phyloP scores from a whole-genome alignment of 768 basidiomycete genomes.

The Lactifluus piperatus region DNA sequence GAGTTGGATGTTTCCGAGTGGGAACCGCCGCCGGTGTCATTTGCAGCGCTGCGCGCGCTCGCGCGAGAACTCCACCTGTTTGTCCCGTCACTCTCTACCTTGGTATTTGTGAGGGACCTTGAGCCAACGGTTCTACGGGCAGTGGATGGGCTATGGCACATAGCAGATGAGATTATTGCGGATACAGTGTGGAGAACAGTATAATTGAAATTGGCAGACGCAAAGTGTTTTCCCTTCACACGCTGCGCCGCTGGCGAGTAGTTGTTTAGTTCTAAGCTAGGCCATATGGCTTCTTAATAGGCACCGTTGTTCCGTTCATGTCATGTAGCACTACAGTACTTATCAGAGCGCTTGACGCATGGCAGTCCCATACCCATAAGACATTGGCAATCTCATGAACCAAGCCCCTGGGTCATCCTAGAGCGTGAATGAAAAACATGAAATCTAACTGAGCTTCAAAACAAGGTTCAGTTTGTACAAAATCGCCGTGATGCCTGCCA shows the following conservation, averaged over 20 bases:
- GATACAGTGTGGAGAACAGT: constrained; percentile 14
- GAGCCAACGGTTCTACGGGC: constrained; percentile 44
- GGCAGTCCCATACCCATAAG: neutral
- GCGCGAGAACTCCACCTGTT: constrained; percentile 55
- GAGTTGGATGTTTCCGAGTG: constrained; percentile 62
- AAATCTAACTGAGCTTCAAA: neutral
- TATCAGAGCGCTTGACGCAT: neutral
- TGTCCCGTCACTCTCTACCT: constrained; percentile 39
- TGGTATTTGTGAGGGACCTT: constrained; percentile 58
- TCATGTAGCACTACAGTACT: neutral
- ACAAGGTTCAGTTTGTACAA: neutral
- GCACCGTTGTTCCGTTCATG: neutral
- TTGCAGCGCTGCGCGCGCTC: constrained; percentile 48
- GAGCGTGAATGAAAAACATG: too few relatives aligned
- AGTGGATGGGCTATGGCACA: constrained; percentile 23
- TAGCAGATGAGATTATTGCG: constrained; percentile 23
- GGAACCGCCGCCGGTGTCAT: constrained; percentile 46
- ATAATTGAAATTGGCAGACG: neutral
- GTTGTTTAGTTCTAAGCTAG: neutral
- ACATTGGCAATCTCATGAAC: neutral
- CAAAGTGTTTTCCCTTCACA: neutral
- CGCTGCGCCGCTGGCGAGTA: neutral
- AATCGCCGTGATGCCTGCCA: neutral
- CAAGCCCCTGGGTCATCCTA: neutral
- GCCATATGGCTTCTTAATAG: neutral